Evolutionary conservation across 1,284 basidiomycete species (phyloP).

Genomic region (Somion occarium): DNA sequence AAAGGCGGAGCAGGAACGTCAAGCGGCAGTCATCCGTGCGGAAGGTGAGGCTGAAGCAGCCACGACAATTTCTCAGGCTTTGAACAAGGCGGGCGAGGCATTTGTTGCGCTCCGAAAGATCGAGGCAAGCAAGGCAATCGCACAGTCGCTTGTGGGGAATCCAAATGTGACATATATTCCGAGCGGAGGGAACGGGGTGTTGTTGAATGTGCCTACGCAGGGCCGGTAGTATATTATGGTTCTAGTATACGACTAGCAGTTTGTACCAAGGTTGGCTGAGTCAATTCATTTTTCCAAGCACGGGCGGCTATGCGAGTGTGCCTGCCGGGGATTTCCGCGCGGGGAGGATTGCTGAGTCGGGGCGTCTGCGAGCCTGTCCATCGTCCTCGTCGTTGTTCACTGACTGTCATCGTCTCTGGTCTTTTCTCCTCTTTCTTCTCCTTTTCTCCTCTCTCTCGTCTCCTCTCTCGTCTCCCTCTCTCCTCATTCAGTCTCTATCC

Average conservation of each 20-base stretch:
- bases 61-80: slow-evolving; percentile 86
- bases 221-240: too few species aligned
- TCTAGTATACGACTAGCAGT: slow-evolving; percentile 11
- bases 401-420: slow-evolving; percentile 26
- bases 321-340: slow-evolving; percentile 26
- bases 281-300: too few species aligned
- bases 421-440: slow-evolving; percentile 33
- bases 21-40: slow-evolving; percentile 95
- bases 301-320: neutral
- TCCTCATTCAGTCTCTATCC: slow-evolving; percentile 32
- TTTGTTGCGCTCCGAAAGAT: slow-evolving; percentile 96
- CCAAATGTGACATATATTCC: slow-evolving; percentile 89
- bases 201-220: slow-evolving; percentile 77
- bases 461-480: slow-evolving; percentile 34
- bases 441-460: slow-evolving; percentile 38
- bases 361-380: neutral
- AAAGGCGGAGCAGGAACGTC: slow-evolving; percentile 97
- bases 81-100: slow-evolving; percentile 93
- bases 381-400: slow-evolving; percentile 1
- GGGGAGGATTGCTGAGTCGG: slow-evolving; percentile 7
- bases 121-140: slow-evolving; percentile 97
- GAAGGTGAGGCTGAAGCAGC: slow-evolving; percentile 99
- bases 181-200: slow-evolving; percentile 70
- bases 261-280: too few species aligned
- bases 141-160: slow-evolving; percentile 71